Evolutionary conservation across 176 grass and related monocot genomes (phyloP).

Genomic region (Hordeum marinum): DNA sequence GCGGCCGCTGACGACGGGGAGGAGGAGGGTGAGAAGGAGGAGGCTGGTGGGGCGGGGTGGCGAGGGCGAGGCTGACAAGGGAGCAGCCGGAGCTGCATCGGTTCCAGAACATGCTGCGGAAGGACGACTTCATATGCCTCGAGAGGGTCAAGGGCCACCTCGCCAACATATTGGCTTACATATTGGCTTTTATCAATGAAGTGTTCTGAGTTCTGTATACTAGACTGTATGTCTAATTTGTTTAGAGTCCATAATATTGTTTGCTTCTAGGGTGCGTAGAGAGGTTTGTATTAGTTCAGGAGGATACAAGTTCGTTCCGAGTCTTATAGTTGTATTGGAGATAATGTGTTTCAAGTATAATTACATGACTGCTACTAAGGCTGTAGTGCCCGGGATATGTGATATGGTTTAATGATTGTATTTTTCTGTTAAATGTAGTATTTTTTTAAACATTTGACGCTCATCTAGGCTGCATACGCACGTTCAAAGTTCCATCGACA

Average conservation of each 20-base stretch:
- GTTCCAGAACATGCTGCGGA: slow-evolving; percentile 26
- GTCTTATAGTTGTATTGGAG: not conserved
- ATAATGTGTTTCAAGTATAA: not conserved
- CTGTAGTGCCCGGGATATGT: not conserved
- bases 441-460: too few relatives aligned
- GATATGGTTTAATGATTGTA: not conserved
- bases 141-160: slow-evolving; percentile 19
- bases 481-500: too few relatives aligned
- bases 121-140: slow-evolving; percentile 29
- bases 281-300: not conserved
- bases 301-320: not conserved
- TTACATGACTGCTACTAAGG: not conserved
- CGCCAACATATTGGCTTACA: too few relatives aligned
- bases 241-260: not conserved
- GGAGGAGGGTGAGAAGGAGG: not conserved
- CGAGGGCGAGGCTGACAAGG: slow-evolving; percentile 20
- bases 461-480: too few relatives aligned
- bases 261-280: not conserved
- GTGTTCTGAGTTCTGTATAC: not conserved
- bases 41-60: slow-evolving; percentile 9
- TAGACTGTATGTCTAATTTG: not conserved
- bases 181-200: not conserved
- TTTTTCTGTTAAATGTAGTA: too few relatives aligned
- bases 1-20: slow-evolving; percentile 16
- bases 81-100: slow-evolving; percentile 44